Evolutionary conservation across 2,329 filamentous ascomycete species (phyloP), one percentile per base, ranked within the genome.

Genomic region (Clonostachys solani): DNA sequence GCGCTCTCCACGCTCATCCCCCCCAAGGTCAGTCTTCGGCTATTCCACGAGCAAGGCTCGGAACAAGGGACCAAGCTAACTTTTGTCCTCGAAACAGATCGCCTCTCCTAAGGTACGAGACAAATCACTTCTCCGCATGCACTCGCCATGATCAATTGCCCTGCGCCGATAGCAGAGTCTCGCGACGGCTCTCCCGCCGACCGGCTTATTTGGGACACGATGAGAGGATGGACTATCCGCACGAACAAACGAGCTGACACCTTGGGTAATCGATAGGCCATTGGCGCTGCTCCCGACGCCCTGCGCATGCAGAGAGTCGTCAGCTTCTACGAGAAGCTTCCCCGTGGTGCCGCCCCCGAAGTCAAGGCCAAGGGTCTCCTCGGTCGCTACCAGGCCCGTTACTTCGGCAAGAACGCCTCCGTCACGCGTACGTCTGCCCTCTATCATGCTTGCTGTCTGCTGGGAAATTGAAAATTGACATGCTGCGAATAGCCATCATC

Each of bases 291-390:
- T 60, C 89, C 92, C 67, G 92, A 97, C 84, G 94, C 94, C 67
- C 83, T 91, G 66, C 90, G 92, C 70, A 97, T 99, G 94, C 88
- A 95, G 72, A 89, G 92, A 64, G 91, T 99, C 61, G 92, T 97
- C 72, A 89, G 82, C 77, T 97, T 99, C 83, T 99, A 99, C 83
- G 90, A 95, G 79, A 95, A 92, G 74, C 90, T 99, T 50, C 94
- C 95, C 67, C 90, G 92, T 66, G 95, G 94, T 61, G 73, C 89
- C 59, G 92, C 92, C 63, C 92, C 94, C 62, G 84, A 90, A 71
- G 71, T 83, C 60, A 84, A 95, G 81, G 73, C 87, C 57, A 88
- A 83, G 65, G 92, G 94, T 60, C 76, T 95, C 52, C 74, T 96
- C 63, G 88, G 86, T 64, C 83, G 89, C 72, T 99, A 99, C 81